Percentiles rank a stretch among this genome's conserved stretches.
phyloP scores from a whole-genome alignment of 2,329 filamentous ascomycete species.

The Exophiala phaeomuriformis region DNA sequence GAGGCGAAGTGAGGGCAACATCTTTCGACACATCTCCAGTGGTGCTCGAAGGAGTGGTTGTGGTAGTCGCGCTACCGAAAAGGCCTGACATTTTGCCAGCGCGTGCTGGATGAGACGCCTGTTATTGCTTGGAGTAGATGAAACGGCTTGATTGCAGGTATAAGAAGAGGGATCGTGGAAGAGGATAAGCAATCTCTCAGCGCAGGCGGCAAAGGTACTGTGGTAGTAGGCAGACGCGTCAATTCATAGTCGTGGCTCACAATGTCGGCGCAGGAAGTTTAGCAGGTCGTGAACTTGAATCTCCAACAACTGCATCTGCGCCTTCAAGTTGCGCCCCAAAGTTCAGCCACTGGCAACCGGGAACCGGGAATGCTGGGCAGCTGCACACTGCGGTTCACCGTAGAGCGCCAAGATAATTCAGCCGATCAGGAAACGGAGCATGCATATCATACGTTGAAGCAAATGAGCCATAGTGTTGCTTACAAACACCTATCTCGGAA shows the following conservation, averaged over 20 bases:
- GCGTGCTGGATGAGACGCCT: no score
- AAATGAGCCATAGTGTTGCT: no score
- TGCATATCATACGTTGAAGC: no score
- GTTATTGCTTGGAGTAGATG: not conserved
- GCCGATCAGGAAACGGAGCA: no score
- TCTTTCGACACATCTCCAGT: conserved; percentile 89
- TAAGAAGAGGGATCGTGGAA: not conserved
- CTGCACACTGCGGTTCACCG: no score
- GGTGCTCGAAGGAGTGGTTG: conserved; percentile 57
- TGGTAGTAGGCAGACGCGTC: not conserved
- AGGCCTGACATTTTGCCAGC: conserved; percentile 53
- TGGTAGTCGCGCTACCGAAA: conserved; percentile 47
- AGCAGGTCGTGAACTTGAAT: not conserved
- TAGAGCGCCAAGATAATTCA: no score
- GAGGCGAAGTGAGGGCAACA: conserved; percentile 67
- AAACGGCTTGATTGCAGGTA: not conserved
- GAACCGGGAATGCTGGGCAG: no score
- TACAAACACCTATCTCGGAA: no score
- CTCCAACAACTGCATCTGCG: not conserved
- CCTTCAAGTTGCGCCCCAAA: no score
- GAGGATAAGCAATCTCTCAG: not conserved
- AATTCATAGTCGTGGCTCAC: not conserved
- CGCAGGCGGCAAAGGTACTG: not conserved
- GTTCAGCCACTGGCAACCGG: no score
- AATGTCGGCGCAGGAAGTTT: not conserved